phyloP scores from a whole-genome alignment of 495 filamentous ascomycete species.

The Penicillium crystallinum region DNA sequence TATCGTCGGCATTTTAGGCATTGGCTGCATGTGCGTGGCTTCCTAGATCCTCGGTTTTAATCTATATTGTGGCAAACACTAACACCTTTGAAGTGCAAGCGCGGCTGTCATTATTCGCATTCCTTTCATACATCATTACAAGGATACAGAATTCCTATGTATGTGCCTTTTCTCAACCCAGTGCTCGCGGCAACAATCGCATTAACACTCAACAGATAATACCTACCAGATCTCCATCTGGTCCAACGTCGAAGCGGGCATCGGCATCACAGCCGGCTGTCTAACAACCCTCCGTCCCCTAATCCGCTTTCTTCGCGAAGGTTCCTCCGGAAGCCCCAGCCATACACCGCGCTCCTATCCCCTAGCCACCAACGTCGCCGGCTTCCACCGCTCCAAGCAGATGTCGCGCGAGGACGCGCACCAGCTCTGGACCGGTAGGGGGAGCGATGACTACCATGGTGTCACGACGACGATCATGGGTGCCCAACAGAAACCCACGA shows the following conservation, averaged over 20 bases:
- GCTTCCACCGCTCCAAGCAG: slow-evolving; percentile 9
- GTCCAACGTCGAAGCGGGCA: slow-evolving; percentile 34
- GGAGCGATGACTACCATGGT: slow-evolving; percentile 19
- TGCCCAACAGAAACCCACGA: slow-evolving; percentile 3
- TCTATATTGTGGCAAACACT: background rate
- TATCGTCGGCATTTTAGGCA: slow-evolving; percentile 23
- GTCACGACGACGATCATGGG: slow-evolving; percentile 28
- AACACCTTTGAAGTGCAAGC: slow-evolving; percentile 24
- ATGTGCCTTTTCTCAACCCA: background rate
- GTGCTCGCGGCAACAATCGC: too few species aligned
- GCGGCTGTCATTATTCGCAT: slow-evolving; percentile 34
- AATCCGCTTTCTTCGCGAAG: slow-evolving; percentile 28
- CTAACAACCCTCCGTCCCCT: slow-evolving; percentile 37
- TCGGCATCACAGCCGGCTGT: slow-evolving; percentile 38
- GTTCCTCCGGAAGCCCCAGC: slow-evolving; percentile 17
- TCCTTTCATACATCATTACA: slow-evolving; percentile 26
- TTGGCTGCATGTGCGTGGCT: slow-evolving; percentile 32
- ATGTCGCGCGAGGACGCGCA: slow-evolving; percentile 5
- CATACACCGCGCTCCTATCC: slow-evolving; percentile 16
- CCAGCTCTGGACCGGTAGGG: slow-evolving; percentile 20
- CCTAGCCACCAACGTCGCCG: slow-evolving; percentile 15
- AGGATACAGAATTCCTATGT: slow-evolving; percentile 30
- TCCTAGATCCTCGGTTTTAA: background rate
- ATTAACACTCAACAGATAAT: slow-evolving; percentile 16
- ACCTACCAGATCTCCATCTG: slow-evolving; percentile 37